Evolutionary conservation across 257 asterid species (phyloP).

Genomic region (Gynochthodes officinalis): DNA sequence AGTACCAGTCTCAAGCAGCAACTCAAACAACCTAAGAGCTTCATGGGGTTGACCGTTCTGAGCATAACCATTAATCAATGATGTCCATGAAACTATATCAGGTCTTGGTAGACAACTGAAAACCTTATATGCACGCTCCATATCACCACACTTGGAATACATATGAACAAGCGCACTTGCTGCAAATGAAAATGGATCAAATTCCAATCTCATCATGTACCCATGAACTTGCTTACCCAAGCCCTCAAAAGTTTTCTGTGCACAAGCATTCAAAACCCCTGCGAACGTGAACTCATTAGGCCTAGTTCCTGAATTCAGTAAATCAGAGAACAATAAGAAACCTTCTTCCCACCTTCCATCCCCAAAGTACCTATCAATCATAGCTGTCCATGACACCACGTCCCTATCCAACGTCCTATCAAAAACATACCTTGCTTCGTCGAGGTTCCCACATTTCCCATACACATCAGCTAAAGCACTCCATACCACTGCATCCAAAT

Average conservation of each 20-base stretch:
- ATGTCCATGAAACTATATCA: not conserved
- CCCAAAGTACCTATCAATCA: too few relatives aligned
- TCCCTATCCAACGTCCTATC: too few relatives aligned
- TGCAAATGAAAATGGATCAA: constrained; percentile 41
- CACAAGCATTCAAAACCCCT: constrained; percentile 59
- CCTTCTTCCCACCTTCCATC: too few relatives aligned
- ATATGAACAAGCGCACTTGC: not conserved
- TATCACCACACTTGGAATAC: not conserved
- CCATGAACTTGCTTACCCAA: constrained; percentile 72
- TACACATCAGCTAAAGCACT: too few relatives aligned
- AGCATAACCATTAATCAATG: not conserved
- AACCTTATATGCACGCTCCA: not conserved
- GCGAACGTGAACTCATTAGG: constrained; percentile 58
- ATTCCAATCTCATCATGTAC: constrained; percentile 51
- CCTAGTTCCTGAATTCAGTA: too few relatives aligned
- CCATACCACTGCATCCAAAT: constrained; percentile 69
- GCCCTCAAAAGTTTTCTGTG: constrained; percentile 53
- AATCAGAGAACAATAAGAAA: too few relatives aligned
- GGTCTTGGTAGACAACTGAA: not conserved
- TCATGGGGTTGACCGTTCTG: too few relatives aligned
- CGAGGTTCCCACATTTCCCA: too few relatives aligned
- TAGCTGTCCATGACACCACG: too few relatives aligned
- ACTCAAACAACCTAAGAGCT: not conserved
- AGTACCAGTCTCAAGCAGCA: not conserved
- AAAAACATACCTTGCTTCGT: too few relatives aligned